Evolutionary conservation across 2,329 filamentous ascomycete species (phyloP).

Genomic region (Talaromyces pinophilus): DNA sequence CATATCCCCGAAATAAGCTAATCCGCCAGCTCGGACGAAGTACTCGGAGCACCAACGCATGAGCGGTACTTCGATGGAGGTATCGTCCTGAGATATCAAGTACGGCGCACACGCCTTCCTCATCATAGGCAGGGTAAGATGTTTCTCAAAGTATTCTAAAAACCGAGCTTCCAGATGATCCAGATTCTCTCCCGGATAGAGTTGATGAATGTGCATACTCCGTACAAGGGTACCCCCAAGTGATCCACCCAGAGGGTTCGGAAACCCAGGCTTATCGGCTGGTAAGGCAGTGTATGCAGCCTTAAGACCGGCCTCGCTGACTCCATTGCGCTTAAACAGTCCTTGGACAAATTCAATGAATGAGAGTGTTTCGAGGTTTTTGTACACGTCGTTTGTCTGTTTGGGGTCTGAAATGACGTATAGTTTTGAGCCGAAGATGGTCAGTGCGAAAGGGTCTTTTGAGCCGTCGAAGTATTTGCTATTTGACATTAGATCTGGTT

Average conservation of each 20-base stretch:
- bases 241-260: slow-evolving; percentile 1
- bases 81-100: not conserved
- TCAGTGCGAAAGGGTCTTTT: not conserved
- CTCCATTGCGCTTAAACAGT: not conserved
- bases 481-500: not conserved
- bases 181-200: not conserved
- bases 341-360: not conserved
- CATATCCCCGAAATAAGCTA: slow-evolving; percentile 8
- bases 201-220: slow-evolving; percentile 1
- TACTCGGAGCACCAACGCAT: slow-evolving; percentile 2
- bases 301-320: not conserved
- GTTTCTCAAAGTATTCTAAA: not conserved
- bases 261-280: not conserved
- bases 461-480: slow-evolving; percentile 2
- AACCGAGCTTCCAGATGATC: slow-evolving; percentile 5
- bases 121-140: not conserved
- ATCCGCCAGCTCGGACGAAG: not conserved
- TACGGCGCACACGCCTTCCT: not conserved
- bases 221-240: slow-evolving; percentile 1
- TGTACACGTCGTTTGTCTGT: slow-evolving; percentile 3
- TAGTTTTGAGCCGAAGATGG: not conserved
- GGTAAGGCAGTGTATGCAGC: slow-evolving; percentile 1
- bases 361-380: not conserved
- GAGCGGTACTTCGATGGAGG: not conserved
- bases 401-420: slow-evolving; percentile 6